A percentile compares a stretch with the other conserved stretches of the same genome.
Conservation (phyloP, 1,139 yeast species). For the Yamadazyma trypodendri region DNA sequence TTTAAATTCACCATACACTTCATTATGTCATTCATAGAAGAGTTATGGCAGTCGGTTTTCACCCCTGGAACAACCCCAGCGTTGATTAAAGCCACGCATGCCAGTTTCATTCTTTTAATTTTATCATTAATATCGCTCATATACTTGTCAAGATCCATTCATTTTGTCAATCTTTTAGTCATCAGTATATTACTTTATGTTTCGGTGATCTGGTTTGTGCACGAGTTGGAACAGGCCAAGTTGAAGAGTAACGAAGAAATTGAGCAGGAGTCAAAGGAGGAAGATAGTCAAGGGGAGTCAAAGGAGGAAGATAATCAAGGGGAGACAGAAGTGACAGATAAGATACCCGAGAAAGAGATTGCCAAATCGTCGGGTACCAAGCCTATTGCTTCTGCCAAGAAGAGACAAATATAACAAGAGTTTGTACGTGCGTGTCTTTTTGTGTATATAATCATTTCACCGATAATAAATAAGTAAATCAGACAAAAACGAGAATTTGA, state of each 20-base stretch:
- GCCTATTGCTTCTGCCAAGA: slow-evolving; percentile 12
- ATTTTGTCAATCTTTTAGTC: slow-evolving; percentile 69
- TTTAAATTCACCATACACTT: neutral
- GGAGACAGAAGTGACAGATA: neutral
- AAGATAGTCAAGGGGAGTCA: neutral
- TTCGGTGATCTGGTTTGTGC: slow-evolving; percentile 83
- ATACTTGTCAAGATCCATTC: slow-evolving; percentile 65
- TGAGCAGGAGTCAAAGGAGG: slow-evolving; percentile 9
- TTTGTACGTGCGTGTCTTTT: neutral
- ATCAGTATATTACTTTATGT: slow-evolving; percentile 75
- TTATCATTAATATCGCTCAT: slow-evolving; percentile 57
- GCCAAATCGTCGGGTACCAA: slow-evolving; percentile 3
- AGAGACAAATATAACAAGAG: slow-evolving; percentile 15
- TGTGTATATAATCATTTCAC: slow-evolving; percentile 3
- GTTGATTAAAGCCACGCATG: slow-evolving; percentile 61
- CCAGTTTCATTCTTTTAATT: slow-evolving; percentile 31
- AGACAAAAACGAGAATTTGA: neutral
- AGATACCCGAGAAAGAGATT: neutral
- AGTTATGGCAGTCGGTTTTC: slow-evolving; percentile 86
- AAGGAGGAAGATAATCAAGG: neutral
- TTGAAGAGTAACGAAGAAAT: slow-evolving; percentile 22
- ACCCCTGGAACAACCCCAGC: slow-evolving; percentile 96
- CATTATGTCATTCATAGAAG: slow-evolving; percentile 48
- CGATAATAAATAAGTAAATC: too few species aligned
- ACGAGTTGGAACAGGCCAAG: slow-evolving; percentile 61